A percentile compares a stretch with the other conserved stretches of the same genome.
Evolutionary conservation across 108 stramenopile species (phyloP).

Genomic region (Cyclotella baltica): DNA sequence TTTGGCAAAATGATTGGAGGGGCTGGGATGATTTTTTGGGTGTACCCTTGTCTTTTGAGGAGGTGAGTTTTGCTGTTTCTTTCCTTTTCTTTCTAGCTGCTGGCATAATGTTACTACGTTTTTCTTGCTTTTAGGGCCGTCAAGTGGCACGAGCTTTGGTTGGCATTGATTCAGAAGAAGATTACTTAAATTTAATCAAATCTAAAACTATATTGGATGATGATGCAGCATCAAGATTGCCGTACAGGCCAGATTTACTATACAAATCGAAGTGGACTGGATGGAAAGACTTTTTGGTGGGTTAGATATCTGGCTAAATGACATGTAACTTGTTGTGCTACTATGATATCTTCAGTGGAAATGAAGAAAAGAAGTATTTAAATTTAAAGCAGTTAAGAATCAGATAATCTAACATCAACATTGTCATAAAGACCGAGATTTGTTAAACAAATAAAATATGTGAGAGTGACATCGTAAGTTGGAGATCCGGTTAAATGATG

Average conservation of each 20-base stretch:
- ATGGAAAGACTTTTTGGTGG: constrained; percentile 74
- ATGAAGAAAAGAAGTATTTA: no score
- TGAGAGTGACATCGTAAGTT: no score
- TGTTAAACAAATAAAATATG: no score
- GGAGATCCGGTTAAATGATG: no score
- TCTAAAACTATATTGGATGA: constrained; percentile 54
- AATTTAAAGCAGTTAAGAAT: no score
- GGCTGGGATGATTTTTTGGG: constrained; percentile 85
- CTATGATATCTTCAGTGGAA: not conserved
- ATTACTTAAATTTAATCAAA: constrained; percentile 56
- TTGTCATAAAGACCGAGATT: no score
- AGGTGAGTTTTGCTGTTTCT: constrained; percentile 6
- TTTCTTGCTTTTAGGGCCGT: constrained; percentile 36
- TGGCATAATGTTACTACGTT: not conserved
- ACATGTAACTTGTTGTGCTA: not conserved
- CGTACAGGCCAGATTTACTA: constrained; percentile 68
- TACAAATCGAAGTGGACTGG: constrained; percentile 69
- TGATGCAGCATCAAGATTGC: constrained; percentile 62
- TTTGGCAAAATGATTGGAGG: constrained; percentile 72
- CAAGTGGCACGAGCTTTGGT: constrained; percentile 47
- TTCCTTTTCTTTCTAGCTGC: not conserved
- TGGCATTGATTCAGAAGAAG: constrained; percentile 48
- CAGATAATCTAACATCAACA: no score
- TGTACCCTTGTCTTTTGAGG: constrained; percentile 32
- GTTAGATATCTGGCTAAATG: not conserved